These are phyloP conservation scores for Ballota nigra DNA, from an alignment of 257 asterid species.

Conservation along the genomic window DNA sequence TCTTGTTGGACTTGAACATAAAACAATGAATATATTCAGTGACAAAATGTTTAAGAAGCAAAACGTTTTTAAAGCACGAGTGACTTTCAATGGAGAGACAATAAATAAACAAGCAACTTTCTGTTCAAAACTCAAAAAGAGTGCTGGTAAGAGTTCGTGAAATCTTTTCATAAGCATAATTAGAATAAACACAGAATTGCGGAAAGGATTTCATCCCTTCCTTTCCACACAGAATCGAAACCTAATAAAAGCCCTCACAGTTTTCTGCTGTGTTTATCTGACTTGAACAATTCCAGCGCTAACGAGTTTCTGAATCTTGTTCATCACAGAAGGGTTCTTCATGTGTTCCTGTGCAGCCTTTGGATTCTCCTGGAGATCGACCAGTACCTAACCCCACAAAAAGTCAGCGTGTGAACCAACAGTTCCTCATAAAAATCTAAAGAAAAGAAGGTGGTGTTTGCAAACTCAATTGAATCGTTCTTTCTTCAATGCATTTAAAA, in stretches of 20 bases:
- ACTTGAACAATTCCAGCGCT: slow-evolving; percentile 89
- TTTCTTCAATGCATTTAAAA: too few relatives aligned
- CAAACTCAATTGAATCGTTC: neutral
- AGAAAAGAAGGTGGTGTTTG: neutral
- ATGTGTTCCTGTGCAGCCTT: slow-evolving; percentile 78
- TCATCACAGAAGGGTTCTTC: slow-evolving; percentile 88
- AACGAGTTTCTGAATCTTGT: slow-evolving; percentile 82
- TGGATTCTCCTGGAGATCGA: slow-evolving; percentile 81
- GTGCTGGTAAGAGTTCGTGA: neutral
- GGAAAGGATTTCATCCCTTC: neutral
- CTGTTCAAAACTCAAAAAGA: neutral
- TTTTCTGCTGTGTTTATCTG: slow-evolving; percentile 24
- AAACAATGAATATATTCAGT: neutral
- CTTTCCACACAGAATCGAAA: neutral
- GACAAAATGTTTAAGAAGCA: neutral
- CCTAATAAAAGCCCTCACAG: neutral
- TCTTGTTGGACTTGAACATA: neutral
- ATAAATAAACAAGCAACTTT: neutral
- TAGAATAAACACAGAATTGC: neutral
- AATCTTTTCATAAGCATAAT: neutral
- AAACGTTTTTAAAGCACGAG: neutral
- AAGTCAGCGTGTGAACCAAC: neutral
- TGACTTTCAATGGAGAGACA: neutral
- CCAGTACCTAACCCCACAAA: slow-evolving; percentile 46
- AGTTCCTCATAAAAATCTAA: neutral